phyloP scores from a whole-genome alignment of 768 basidiomycete genomes.

The Amanita polypyramis region DNA sequence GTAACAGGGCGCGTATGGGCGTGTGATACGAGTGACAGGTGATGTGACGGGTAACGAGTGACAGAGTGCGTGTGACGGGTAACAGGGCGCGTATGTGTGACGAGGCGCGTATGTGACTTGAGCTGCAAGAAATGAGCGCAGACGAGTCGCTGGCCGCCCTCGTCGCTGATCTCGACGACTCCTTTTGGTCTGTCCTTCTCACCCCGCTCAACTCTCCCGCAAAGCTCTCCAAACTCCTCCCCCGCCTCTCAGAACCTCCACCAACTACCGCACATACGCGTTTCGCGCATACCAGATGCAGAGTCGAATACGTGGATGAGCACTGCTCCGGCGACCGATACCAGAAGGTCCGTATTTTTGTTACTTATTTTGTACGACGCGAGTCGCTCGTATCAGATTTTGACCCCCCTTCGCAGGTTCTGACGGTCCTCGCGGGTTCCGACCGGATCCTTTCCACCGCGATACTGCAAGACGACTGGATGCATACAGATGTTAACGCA shows the following conservation, averaged over 20 bases:
- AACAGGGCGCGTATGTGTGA: not conserved
- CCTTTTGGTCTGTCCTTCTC: constrained; percentile 33
- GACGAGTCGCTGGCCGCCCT: constrained; percentile 5
- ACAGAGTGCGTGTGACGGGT: no score
- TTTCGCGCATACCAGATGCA: constrained; percentile 40
- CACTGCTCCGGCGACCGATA: constrained; percentile 17
- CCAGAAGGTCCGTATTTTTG: constrained; percentile 29
- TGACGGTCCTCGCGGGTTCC: constrained; percentile 37
- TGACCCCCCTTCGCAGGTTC: constrained; percentile 23
- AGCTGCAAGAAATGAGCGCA: not conserved
- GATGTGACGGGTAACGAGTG: no score
- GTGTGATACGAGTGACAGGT: no score
- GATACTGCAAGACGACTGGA: constrained; percentile 73
- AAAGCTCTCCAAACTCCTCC: constrained; percentile 10
- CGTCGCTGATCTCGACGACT: constrained; percentile 37
- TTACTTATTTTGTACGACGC: no score
- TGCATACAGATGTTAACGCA: constrained; percentile 43
- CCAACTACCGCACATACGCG: not conserved
- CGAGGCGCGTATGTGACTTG: constrained; percentile 3
- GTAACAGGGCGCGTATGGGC: no score
- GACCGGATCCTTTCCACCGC: constrained; percentile 34
- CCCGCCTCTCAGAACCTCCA: not conserved
- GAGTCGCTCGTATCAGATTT: not conserved
- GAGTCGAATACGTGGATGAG: constrained; percentile 36
- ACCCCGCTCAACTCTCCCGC: constrained; percentile 25